Base-by-base conservation (phyloP, 768 basidiomycete species). In the Amanita muscaria region DNA sequence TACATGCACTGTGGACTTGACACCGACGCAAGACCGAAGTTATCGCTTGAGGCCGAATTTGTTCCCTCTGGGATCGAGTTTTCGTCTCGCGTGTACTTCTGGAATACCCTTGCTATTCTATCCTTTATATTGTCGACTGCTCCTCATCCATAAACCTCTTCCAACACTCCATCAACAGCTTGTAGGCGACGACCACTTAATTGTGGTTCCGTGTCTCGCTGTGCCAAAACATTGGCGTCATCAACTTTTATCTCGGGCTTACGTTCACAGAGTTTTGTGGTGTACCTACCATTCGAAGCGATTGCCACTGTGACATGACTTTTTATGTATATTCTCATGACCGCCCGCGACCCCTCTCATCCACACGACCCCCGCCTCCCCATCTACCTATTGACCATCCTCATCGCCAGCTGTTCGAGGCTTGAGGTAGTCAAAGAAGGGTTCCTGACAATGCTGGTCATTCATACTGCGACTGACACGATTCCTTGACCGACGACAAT, bases 181-280 rank as follows among this genome's bases (percentile, higher is more conserved):
- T 78, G 61, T 77, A 76, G 73, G 74, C 73, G 80, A 81, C 80
- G 81, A 83, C 80, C 83, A 76, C 83, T 85, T 86, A 46, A 61
- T 56, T 85, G 84, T 74, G 82, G 83, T 82, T 77, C 69, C 77
- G 80, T 79, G 73, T 73, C 74, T 81, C 79, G 78, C 70, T 70
- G 71, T 68, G 80, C 83, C 83, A 65, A 87, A 59, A 84, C 85
- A 81, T 69, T 59, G 82, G 82, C 78, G 60, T 73, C 74, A 64
- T 65, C 61, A 52, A 50, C 57, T 63, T 57, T 53, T 50, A 29
- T n/a, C 41, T 42, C 31, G n/a, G 22, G 19, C 22, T 14, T 8
- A 12, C 39, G n/a, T 35, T 16, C 16, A 36, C 44, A 46, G 44
- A 46, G 44, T 31, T 25, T 6, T 44, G 25, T 39, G 44, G 44